Evolutionary conservation across 1,139 yeast genomes (phyloP).

Genomic region (Yamadazyma buinensis): DNA sequence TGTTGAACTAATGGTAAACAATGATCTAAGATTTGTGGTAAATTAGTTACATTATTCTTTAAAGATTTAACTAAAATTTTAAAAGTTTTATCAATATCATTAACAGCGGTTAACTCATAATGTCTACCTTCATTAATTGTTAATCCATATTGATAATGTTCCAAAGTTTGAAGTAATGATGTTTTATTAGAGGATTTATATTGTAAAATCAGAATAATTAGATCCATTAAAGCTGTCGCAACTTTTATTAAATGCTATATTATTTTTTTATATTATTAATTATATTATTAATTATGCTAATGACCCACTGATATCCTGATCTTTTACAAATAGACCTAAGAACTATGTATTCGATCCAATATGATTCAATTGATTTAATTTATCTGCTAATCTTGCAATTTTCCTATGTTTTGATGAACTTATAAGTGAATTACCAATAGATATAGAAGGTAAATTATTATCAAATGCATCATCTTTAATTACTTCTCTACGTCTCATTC

Average conservation of each 20-base stretch:
- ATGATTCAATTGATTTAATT: too few species aligned
- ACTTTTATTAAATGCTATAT: too few species aligned
- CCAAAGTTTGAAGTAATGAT: background rate
- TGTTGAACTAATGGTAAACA: too few species aligned
- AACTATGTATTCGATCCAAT: too few species aligned
- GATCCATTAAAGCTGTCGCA: too few species aligned
- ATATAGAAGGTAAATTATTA: background rate
- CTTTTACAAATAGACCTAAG: too few species aligned
- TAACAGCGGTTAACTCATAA: background rate
- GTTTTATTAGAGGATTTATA: background rate
- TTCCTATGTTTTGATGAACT: background rate
- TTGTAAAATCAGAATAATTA: background rate
- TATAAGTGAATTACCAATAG: background rate
- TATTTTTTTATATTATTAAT: too few species aligned
- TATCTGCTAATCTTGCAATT: too few species aligned
- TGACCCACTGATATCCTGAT: too few species aligned
- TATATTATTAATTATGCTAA: too few species aligned
- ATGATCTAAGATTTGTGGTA: too few species aligned
- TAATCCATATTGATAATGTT: background rate
- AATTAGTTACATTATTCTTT: too few species aligned
- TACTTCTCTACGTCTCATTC: conserved; percentile 19
- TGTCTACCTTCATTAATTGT: background rate
- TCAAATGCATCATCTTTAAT: background rate
- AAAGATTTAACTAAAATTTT: background rate
- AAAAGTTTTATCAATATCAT: background rate